Percentiles rank a stretch among this genome's conserved stretches.
phyloP scores from a whole-genome alignment of 805 yeast species.

The Saccharomyces paradoxus region DNA sequence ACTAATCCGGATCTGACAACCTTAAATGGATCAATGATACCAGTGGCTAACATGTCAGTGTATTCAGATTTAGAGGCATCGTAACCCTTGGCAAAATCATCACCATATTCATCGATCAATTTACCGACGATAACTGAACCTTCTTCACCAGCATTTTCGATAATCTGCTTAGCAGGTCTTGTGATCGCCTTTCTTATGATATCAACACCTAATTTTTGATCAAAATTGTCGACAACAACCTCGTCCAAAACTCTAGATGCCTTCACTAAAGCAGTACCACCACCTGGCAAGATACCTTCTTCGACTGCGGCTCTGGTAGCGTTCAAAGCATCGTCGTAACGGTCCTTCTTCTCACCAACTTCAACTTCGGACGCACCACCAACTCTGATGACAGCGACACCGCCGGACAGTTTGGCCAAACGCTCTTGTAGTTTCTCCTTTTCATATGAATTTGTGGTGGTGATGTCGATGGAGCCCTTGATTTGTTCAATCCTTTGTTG shows the following conservation, averaged over 20 bases:
- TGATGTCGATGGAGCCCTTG: conserved; percentile 67
- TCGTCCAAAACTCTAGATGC: conserved; percentile 70
- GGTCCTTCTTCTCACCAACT: conserved; percentile 98
- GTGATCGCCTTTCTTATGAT: conserved; percentile 88
- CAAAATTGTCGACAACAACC: conserved; percentile 78
- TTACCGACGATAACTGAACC: conserved; percentile 95
- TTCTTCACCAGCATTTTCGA: conserved; percentile 96
- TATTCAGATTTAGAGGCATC: conserved; percentile 88
- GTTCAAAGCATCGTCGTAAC: conserved; percentile 95
- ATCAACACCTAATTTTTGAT: conserved; percentile 92
- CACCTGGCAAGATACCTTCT: conserved; percentile 98
- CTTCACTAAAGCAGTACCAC: conserved; percentile 95
- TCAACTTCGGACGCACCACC: conserved; percentile 97
- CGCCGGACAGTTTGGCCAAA: conserved; percentile 92
- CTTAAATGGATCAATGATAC: conserved; percentile 97
- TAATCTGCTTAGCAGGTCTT: conserved; percentile 91
- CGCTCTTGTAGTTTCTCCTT: conserved; percentile 95
- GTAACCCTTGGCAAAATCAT: conserved; percentile 81
- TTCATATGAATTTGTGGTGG: conserved; percentile 77
- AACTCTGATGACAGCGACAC: conserved; percentile 96
- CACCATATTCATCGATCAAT: conserved; percentile 45
- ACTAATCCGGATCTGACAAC: conserved; percentile 92
- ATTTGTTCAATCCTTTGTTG: conserved; percentile 89
- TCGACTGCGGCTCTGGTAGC: conserved; percentile 99
- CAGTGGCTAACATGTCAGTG: conserved; percentile 92